Evolutionary conservation across 2,329 filamentous ascomycete genomes (phyloP).

Genomic region (Talaromyces atroroseus): DNA sequence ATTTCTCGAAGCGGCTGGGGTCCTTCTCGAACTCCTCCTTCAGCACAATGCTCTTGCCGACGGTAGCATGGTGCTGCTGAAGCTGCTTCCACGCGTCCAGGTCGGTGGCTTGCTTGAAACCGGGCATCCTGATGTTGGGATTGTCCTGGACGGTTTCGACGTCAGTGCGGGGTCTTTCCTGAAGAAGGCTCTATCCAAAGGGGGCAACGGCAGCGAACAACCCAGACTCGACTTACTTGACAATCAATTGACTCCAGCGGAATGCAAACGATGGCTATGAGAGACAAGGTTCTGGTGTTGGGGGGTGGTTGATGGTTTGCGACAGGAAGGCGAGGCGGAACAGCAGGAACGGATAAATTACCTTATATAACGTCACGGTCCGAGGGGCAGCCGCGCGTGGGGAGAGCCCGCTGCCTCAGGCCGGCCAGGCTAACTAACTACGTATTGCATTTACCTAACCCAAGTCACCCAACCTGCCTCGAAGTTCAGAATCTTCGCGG

Average conservation of each 20-base stretch:
- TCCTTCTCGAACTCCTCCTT: conserved; percentile 91
- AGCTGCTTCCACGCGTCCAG: conserved; percentile 85
- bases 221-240: background rate
- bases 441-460: background rate
- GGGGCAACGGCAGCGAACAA: background rate
- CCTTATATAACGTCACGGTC: conserved; percentile 9
- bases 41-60: conserved; percentile 84
- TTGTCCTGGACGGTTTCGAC: conserved; percentile 10
- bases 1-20: conserved; percentile 80
- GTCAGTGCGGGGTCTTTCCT: conserved; percentile 25
- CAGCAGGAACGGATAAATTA: background rate
- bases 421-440: too few species aligned
- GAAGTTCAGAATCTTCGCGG: too few species aligned
- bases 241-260: conserved; percentile 8
- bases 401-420: background rate
- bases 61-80: conserved; percentile 78
- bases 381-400: conserved; percentile 9
- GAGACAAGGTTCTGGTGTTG: background rate
- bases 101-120: conserved; percentile 68
- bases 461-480: too few species aligned
- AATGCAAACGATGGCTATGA: background rate
- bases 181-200: too few species aligned
- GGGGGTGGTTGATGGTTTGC: background rate
- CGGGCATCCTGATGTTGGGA: conserved; percentile 27
- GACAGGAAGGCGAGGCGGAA: background rate